A percentile compares a stretch with the other conserved stretches of the same genome.
Conservation (phyloP, 495 filamentous ascomycete genomes). For the Tuber brumale region DNA sequence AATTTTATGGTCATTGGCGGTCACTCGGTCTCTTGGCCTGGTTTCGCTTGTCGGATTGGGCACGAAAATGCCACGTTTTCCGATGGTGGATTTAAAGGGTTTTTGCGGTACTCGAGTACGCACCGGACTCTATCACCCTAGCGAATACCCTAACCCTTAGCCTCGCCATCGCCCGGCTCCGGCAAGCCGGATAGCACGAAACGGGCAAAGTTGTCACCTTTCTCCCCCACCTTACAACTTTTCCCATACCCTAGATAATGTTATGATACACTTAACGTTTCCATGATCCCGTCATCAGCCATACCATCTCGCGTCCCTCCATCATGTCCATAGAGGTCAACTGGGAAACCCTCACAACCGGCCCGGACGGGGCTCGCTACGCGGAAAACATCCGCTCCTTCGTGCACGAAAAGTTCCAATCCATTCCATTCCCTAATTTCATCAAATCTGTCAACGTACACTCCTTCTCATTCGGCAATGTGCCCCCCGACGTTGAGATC, state of each 20-base stretch:
- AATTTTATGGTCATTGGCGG: too few relatives aligned
- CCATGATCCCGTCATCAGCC: not conserved
- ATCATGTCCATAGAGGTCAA: slow-evolving; percentile 93
- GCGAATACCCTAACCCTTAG: not conserved
- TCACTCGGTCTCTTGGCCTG: too few relatives aligned
- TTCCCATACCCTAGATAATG: not conserved
- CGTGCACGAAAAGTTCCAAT: slow-evolving; percentile 91
- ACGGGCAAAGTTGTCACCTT: not conserved
- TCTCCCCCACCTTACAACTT: too few relatives aligned
- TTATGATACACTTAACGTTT: not conserved
- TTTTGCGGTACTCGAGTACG: too few relatives aligned
- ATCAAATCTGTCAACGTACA: slow-evolving; percentile 94
- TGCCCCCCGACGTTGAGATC: slow-evolving; percentile 77
- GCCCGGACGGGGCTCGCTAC: slow-evolving; percentile 73
- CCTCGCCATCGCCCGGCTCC: not conserved
- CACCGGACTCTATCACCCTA: too few relatives aligned
- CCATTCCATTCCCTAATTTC: slow-evolving; percentile 81
- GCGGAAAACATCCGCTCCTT: slow-evolving; percentile 84
- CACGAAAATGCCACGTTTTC: too few relatives aligned
- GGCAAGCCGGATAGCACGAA: too few relatives aligned
- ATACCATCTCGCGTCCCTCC: not conserved
- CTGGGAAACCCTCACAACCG: slow-evolving; percentile 87
- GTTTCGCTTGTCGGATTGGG: too few relatives aligned
- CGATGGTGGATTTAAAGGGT: too few relatives aligned
- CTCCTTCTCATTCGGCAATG: slow-evolving; percentile 81